Conservation (phyloP, 2,329 filamentous ascomycete species). For the Karstenula rhodostoma region DNA sequence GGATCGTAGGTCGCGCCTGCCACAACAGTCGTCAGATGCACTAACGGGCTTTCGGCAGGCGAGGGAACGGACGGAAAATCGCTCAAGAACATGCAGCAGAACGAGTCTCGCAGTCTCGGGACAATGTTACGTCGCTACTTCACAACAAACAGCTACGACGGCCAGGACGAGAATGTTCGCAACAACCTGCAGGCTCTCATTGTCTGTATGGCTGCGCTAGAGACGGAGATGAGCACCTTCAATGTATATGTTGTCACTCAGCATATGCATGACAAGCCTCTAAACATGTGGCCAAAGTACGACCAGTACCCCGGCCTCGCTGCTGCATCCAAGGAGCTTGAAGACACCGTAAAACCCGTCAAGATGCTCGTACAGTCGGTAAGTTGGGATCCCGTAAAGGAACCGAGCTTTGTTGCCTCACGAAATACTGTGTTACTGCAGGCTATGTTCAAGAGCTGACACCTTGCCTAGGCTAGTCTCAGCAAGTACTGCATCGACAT, state of each 20-base stretch:
- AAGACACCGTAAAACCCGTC: constrained; percentile 1
- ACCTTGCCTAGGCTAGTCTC: neutral
- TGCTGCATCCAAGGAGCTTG: neutral
- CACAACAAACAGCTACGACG: neutral
- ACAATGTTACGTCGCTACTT: neutral
- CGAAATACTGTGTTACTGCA: neutral
- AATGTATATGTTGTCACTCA: constrained; percentile 19
- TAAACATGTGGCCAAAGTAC: constrained; percentile 27
- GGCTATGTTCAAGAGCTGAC: neutral
- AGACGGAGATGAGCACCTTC: constrained; percentile 20
- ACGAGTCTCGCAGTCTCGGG: neutral
- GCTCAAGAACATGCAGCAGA: neutral
- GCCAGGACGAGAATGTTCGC: neutral
- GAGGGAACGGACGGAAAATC: neutral
- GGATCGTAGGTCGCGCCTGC: neutral
- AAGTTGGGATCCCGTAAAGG: neutral
- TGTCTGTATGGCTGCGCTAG: constrained; percentile 19
- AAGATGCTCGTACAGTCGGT: neutral
- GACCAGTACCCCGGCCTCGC: constrained; percentile 12
- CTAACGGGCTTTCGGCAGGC: neutral
- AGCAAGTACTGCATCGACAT: neutral
- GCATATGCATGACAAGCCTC: constrained; percentile 18
- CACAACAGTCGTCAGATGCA: neutral
- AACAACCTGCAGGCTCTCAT: constrained; percentile 14
- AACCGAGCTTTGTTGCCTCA: neutral